phyloP scores from a whole-genome alignment of 2,329 filamentous ascomycete genomes.

The Keithomyces neogunnii region DNA sequence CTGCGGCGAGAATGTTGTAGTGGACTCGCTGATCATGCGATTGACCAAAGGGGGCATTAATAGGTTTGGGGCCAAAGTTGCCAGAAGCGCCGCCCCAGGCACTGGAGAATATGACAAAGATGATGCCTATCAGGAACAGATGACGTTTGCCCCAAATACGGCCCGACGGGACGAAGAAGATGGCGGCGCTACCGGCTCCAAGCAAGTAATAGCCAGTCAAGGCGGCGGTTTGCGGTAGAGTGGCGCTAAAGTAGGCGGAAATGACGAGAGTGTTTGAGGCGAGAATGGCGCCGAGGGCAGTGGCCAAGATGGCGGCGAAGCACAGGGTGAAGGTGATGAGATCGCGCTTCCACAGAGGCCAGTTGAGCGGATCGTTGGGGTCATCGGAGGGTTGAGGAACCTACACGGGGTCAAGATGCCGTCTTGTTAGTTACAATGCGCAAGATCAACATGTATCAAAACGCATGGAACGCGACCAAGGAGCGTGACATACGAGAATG shows the following conservation, averaged over 20 bases:
- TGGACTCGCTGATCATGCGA: slow-evolving; percentile 22
- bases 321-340: slow-evolving; percentile 71
- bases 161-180: slow-evolving; percentile 80
- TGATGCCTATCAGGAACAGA: slow-evolving; percentile 68
- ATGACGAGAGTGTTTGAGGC: slow-evolving; percentile 81
- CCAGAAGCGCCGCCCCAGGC: slow-evolving; percentile 69
- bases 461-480: not conserved
- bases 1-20: slow-evolving; percentile 66
- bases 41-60: not conserved
- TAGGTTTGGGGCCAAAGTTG: slow-evolving; percentile 17
- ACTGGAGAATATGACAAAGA: slow-evolving; percentile 65
- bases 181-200: slow-evolving; percentile 71
- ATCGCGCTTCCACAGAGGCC: slow-evolving; percentile 82
- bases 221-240: slow-evolving; percentile 69
- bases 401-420: slow-evolving; percentile 15
- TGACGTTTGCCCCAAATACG: slow-evolving; percentile 92
- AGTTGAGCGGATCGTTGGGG: slow-evolving; percentile 78
- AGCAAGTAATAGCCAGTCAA: slow-evolving; percentile 83
- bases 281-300: slow-evolving; percentile 75
- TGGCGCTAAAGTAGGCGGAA: slow-evolving; percentile 52
- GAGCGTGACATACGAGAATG: slow-evolving; percentile 53
- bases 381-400: slow-evolving; percentile 82
- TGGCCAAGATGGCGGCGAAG: slow-evolving; percentile 72
- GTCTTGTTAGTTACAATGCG: not conserved
- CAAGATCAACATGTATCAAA: too few relatives aligned